phyloP scores from a whole-genome alignment of 2,329 filamentous ascomycete genomes.

The Hysterium pulicare region DNA sequence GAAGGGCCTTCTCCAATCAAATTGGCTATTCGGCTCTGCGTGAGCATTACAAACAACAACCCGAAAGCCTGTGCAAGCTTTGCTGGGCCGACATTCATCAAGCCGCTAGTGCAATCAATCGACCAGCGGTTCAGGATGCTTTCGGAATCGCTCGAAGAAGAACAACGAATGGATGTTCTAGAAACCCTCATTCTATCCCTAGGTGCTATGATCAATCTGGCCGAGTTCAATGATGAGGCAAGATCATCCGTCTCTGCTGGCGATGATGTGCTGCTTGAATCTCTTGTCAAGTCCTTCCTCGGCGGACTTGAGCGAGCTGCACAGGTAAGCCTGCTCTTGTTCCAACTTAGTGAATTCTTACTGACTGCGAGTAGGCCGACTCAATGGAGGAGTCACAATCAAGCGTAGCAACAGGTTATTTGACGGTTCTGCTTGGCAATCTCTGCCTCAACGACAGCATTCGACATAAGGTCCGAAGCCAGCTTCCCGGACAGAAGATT shows the following conservation, averaged over 20 bases:
- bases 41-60: constrained; percentile 85
- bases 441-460: constrained; percentile 60
- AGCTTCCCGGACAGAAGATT: constrained; percentile 48
- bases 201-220: constrained; percentile 82
- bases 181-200: constrained; percentile 74
- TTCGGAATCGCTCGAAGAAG: constrained; percentile 40
- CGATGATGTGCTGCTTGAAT: constrained; percentile 50
- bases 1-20: constrained; percentile 21
- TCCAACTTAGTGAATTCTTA: neutral
- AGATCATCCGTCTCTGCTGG: constrained; percentile 25
- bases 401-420: constrained; percentile 82
- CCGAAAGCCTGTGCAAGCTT: constrained; percentile 66
- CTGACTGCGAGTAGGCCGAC: constrained; percentile 42
- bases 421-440: constrained; percentile 80
- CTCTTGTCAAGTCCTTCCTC: constrained; percentile 64
- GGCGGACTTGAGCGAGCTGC: constrained; percentile 62
- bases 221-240: constrained; percentile 69
- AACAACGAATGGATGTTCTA: constrained; percentile 52
- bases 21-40: constrained; percentile 65
- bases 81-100: constrained; percentile 52
- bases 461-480: constrained; percentile 39
- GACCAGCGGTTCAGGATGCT: constrained; percentile 21
- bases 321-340: constrained; percentile 55
- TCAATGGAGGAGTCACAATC: constrained; percentile 67
- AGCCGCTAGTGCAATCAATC: constrained; percentile 31